Base-by-base conservation (phyloP, 345 rosid species). In the Dimocarpus longan region DNA sequence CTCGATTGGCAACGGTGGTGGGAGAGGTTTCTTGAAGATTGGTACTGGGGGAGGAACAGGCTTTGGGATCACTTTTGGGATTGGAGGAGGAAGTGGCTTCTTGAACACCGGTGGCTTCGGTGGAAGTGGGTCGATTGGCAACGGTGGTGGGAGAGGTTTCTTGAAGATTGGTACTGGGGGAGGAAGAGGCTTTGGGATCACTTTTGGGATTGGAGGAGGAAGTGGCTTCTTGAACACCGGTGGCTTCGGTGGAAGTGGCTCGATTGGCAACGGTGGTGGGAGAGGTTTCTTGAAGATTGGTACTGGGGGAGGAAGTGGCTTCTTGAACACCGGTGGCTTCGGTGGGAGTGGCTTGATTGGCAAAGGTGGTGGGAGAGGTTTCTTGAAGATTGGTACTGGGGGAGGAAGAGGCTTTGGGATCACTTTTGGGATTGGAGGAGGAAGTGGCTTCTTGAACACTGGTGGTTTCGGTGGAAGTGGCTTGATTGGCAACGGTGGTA, bases 161-260 rank as follows among this genome's bases (percentile, higher is more conserved):
- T 32, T 32, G 3, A 48, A 60, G 82, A 79, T 40, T 77, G 10
- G 73, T 66, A n/a, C 64, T 44, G 43, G 74, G 42, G 0, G 74
- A 6, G 0, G 86, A 82, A n/a, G 76, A 0, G 74, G 82, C 50
- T 46, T 46, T 16, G 83, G 85, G 18, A 71, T 62, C 3, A 77
- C 78, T 68, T 75, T 66, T 16, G 80, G 77, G 13, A 76, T 81
- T 0, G 82, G 86, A 46, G 71, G 80, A 0, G 79, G 80, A 28
- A 28, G 2, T 28, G 32, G 32, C 32, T 28, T 28, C 28, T 57
- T 57, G 2, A 57, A 19, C 3, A 57, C 18, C 5, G 63, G 63
- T 5, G 63, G 63, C 5, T 19, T 57, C 19, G 63, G 63, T 57
- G 9, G 21, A 6, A 70, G 43, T 13, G 86, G 81, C 63, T 80